Percentiles rank a stretch among this genome's conserved stretches.
These are phyloP conservation scores for Pestalotiopsis sp. DNA, from an alignment of 2,329 filamentous ascomycete species.

Conservation along the genomic window DNA sequence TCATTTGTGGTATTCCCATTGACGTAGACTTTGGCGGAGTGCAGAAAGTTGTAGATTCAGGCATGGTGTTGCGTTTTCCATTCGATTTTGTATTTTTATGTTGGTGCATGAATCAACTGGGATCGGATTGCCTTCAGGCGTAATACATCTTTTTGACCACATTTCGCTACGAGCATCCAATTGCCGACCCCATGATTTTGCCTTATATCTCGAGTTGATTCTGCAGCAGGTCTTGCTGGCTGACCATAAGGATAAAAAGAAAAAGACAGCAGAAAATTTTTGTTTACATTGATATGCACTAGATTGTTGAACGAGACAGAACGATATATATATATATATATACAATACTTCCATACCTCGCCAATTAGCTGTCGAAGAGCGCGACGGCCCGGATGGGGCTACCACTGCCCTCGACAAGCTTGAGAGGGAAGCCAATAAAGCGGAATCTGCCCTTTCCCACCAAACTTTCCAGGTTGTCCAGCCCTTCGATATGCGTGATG, in stretches of 20 bases:
- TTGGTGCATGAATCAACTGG: background rate
- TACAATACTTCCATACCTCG: background rate
- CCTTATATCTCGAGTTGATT: background rate
- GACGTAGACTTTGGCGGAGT: background rate
- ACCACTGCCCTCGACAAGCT: background rate
- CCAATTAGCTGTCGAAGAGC: background rate
- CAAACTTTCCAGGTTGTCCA: background rate
- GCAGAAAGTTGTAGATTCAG: background rate
- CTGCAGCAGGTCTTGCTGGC: background rate
- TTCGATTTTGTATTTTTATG: background rate
- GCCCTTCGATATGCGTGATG: background rate
- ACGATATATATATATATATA: background rate
- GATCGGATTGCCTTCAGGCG: no score
- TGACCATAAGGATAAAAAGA: background rate
- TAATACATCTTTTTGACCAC: background rate
- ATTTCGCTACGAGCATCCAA: background rate
- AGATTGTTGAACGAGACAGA: background rate
- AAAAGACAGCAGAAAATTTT: background rate
- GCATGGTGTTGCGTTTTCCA: background rate
- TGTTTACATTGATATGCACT: background rate
- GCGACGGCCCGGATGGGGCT: background rate
- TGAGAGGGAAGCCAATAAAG: background rate
- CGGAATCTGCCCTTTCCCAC: background rate
- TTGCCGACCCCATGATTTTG: no score
- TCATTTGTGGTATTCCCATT: background rate